Percentiles rank a stretch among this genome's conserved stretches.
phyloP scores from a whole-genome alignment of 1,139 yeast species.

The Candida sanyaensis region DNA sequence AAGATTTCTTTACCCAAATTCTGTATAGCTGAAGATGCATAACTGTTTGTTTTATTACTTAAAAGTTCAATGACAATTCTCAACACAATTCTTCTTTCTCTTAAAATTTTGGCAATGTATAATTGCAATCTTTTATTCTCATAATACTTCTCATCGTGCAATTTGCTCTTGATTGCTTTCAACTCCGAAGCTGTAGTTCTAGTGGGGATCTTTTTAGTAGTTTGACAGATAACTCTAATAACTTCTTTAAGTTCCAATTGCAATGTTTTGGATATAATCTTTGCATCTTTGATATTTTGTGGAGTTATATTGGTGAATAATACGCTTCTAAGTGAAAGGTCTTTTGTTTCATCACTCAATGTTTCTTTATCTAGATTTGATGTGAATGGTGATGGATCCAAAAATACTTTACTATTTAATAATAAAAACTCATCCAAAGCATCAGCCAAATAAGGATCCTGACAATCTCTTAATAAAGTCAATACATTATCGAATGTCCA shows the following conservation, averaged over 20 bases:
- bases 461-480: conserved; percentile 30
- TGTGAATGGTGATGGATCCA: conserved; percentile 38
- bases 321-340: conserved; percentile 41
- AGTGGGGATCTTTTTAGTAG: conserved; percentile 28
- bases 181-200: conserved; percentile 27
- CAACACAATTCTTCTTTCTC: conserved; percentile 49
- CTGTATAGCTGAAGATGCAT: conserved; percentile 31
- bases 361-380: not conserved
- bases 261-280: conserved; percentile 35
- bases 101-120: conserved; percentile 36
- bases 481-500: conserved; percentile 50
- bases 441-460: conserved; percentile 35
- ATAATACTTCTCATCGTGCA: conserved; percentile 34
- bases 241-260: conserved; percentile 41
- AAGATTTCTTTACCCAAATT: conserved; percentile 43
- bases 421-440: conserved; percentile 49
- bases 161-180: conserved; percentile 31
- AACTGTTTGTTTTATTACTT: conserved; percentile 33
- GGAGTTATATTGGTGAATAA: conserved; percentile 37
- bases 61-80: conserved; percentile 41
- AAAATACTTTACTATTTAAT: conserved; percentile 31
- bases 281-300: conserved; percentile 38
- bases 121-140: conserved; percentile 31
- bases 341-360: conserved; percentile 18
- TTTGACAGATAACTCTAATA: conserved; percentile 46